phyloP scores from a whole-genome alignment of 148 eudicot genomes.

The Drosera capensis region DNA sequence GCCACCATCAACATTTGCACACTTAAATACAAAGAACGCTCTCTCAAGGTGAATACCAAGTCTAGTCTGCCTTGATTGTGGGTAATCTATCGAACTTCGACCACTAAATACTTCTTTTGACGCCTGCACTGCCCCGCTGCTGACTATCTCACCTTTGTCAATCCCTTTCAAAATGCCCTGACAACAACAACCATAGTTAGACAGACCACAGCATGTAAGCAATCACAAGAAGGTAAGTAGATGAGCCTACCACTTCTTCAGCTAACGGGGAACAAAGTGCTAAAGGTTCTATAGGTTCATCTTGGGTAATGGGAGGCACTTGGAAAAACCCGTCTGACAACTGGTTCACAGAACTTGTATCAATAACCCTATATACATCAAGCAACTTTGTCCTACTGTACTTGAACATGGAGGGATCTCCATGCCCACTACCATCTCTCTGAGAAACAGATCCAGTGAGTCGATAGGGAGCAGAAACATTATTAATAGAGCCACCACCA shows the following conservation, averaged over 20 bases:
- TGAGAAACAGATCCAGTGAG: constrained; percentile 23
- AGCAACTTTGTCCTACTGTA: constrained; percentile 69
- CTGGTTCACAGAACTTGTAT: constrained; percentile 25
- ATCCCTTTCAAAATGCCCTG: constrained; percentile 75
- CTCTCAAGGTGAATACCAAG: constrained; percentile 32
- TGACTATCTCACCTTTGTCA: constrained; percentile 73
- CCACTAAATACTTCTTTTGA: constrained; percentile 73
- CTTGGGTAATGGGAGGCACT: constrained; percentile 72
- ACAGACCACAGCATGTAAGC: constrained; percentile 8
- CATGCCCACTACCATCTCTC: constrained; percentile 38
- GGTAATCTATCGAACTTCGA: constrained; percentile 41
- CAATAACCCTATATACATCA: constrained; percentile 51
- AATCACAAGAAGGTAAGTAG: neutral
- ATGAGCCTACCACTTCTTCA: constrained; percentile 57
- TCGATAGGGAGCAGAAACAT: constrained; percentile 12
- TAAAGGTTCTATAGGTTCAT: constrained; percentile 61
- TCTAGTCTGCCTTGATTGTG: constrained; percentile 40
- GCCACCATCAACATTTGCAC: too few relatives aligned
- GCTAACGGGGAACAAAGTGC: constrained; percentile 55
- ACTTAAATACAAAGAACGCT: neutral
- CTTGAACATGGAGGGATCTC: constrained; percentile 33
- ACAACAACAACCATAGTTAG: constrained; percentile 8
- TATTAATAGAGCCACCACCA: constrained; percentile 19
- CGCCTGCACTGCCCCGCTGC: constrained; percentile 75
- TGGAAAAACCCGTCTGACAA: constrained; percentile 35